These are phyloP conservation scores for Glycyrrhiza uralensis DNA, from an alignment of 306 rosid species.

Conservation along the genomic window DNA sequence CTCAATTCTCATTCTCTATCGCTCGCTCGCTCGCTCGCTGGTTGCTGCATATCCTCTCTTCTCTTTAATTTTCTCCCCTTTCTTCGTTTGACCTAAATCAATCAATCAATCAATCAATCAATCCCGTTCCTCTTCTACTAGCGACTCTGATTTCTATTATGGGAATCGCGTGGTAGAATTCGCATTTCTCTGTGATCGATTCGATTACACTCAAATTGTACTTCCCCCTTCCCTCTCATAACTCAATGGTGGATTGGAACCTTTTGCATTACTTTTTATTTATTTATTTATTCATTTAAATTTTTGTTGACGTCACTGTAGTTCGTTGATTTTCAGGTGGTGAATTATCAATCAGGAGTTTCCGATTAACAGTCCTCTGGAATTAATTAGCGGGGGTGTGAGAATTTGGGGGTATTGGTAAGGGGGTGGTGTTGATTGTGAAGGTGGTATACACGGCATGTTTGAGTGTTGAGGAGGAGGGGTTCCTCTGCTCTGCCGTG, in stretches of 20 bases:
- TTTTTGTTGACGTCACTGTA: not conserved
- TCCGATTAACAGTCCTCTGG: conserved; percentile 25
- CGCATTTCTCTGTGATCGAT: not conserved
- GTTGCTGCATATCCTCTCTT: not conserved
- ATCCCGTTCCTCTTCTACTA: not conserved
- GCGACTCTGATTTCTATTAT: conserved; percentile 5
- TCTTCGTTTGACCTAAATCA: conserved; percentile 33
- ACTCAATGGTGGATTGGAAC: conserved; percentile 20
- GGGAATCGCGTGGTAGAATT: conserved; percentile 14
- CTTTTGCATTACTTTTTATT: not conserved
- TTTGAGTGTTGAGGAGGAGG: conserved; percentile 53
- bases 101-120: no score
- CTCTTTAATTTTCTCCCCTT: not conserved
- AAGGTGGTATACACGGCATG: conserved; percentile 57
- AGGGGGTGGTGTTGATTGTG: conserved; percentile 22
- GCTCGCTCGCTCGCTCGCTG: not conserved
- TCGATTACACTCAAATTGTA: conserved; percentile 26
- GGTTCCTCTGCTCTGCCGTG: conserved; percentile 64
- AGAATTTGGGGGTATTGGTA: not conserved
- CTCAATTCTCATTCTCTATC: conserved; percentile 31
- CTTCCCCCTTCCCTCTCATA: not conserved
- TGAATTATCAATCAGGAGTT: conserved; percentile 34
- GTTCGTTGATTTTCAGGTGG: conserved; percentile 42
- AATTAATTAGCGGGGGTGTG: conserved; percentile 16
- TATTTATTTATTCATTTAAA: no score